Evolutionary conservation across 1,139 yeast species (phyloP).

Genomic region (Debaryomyces robertsiae): DNA sequence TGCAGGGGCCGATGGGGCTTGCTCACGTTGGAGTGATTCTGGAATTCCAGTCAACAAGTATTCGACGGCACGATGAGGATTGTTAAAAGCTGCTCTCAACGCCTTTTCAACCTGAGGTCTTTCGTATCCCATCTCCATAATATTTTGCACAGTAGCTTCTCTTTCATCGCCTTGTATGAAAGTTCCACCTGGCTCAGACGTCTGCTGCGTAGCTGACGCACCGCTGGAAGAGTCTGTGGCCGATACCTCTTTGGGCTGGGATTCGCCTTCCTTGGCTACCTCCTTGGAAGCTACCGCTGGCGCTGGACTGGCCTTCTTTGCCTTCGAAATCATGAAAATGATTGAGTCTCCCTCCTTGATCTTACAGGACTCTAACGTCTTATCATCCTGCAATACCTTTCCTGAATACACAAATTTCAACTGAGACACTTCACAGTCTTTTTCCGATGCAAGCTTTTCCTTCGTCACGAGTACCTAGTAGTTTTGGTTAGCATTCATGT

Average conservation of each 20-base stretch:
- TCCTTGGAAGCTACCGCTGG: slow-evolving; percentile 22
- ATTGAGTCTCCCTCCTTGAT: slow-evolving; percentile 89
- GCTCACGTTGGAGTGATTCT: slow-evolving; percentile 50
- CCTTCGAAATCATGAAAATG: slow-evolving; percentile 81
- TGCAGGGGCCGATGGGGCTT: slow-evolving; percentile 23
- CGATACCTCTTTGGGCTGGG: slow-evolving; percentile 27
- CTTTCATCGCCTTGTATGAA: slow-evolving; percentile 67
- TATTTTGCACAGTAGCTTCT: slow-evolving; percentile 71
- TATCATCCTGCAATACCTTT: slow-evolving; percentile 83
- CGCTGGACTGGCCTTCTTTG: slow-evolving; percentile 37
- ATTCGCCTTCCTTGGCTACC: slow-evolving; percentile 23
- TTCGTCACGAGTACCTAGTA: slow-evolving; percentile 65
- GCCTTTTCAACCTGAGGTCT: slow-evolving; percentile 88
- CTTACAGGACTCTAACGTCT: slow-evolving; percentile 69
- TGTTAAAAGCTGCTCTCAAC: slow-evolving; percentile 91
- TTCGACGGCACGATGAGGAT: slow-evolving; percentile 98
- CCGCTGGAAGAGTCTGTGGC: slow-evolving; percentile 23
- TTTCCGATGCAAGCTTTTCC: slow-evolving; percentile 67
- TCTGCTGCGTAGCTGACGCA: slow-evolving; percentile 22
- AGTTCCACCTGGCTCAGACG: slow-evolving; percentile 42
- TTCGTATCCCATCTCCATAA: slow-evolving; percentile 96
- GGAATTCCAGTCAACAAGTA: slow-evolving; percentile 91
- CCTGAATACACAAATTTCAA: slow-evolving; percentile 92
- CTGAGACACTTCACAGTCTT: slow-evolving; percentile 71
- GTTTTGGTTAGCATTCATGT: slow-evolving; percentile 6